A percentile compares a stretch with the other conserved stretches of the same genome.
Conservation (phyloP, 805 yeast genomes). For the Limtongozyma cylindracea region DNA sequence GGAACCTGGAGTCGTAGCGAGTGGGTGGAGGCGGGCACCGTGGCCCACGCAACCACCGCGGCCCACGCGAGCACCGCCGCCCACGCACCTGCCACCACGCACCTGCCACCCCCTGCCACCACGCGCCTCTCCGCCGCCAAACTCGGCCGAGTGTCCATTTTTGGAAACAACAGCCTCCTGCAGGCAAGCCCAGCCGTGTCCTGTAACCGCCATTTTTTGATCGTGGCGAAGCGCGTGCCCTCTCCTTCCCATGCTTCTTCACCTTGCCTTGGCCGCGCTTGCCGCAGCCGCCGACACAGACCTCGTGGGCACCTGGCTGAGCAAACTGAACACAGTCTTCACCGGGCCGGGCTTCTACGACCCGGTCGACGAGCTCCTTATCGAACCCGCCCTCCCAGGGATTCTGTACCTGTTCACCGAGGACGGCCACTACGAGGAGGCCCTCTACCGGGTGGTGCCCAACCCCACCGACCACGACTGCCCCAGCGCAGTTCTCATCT, state of each 20-base stretch:
- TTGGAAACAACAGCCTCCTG: neutral
- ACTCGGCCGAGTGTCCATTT: neutral
- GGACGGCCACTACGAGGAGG: conserved; percentile 84
- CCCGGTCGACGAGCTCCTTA: conserved; percentile 82
- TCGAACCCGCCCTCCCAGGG: conserved; percentile 94
- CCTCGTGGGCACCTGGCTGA: conserved; percentile 81
- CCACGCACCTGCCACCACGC: neutral
- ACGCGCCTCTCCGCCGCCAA: neutral
- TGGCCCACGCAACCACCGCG: no score
- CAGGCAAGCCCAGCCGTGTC: neutral
- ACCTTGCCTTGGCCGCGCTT: conserved; percentile 2
- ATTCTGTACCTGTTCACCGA: conserved; percentile 77
- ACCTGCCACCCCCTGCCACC: neutral
- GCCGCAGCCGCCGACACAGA: conserved; percentile 14
- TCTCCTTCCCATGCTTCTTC: neutral
- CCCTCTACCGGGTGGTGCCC: conserved; percentile 54
- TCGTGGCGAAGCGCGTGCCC: neutral
- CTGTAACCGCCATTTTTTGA: neutral
- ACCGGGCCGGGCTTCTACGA: conserved; percentile 95
- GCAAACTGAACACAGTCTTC: conserved; percentile 81
- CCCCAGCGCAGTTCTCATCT: conserved; percentile 59
- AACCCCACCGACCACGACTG: conserved; percentile 57
- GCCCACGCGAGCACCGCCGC: no score
- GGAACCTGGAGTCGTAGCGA: no score
- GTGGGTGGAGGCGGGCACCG: no score